phyloP scores from a whole-genome alignment of 106 monocot genomes.

The Iris macrosiphon region DNA sequence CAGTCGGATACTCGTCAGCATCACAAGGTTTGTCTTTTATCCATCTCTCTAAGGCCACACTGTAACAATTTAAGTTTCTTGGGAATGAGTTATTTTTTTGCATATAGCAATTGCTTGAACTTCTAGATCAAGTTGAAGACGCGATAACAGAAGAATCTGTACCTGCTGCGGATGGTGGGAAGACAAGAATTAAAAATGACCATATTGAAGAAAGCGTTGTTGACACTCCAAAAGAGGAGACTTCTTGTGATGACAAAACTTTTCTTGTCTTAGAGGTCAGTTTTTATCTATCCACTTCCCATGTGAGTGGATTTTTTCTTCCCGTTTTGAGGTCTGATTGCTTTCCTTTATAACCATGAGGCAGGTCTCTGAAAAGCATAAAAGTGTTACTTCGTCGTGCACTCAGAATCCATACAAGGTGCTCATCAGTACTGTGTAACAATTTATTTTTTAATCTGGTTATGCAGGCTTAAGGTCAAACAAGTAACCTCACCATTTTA shows the following conservation, averaged over 20 bases:
- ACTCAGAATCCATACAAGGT: constrained; percentile 57
- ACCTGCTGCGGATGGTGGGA: constrained; percentile 2
- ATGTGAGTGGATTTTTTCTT: neutral
- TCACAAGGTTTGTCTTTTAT: constrained; percentile 52
- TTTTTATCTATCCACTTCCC: neutral
- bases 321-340: neutral
- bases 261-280: constrained; percentile 92
- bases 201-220: neutral
- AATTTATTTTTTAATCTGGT: neutral
- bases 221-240: constrained; percentile 2
- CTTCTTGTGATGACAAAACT: constrained; percentile 18
- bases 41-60: no score
- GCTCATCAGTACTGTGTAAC: neutral
- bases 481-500: neutral
- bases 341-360: neutral
- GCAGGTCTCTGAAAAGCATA: constrained; percentile 85
- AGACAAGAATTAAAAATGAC: neutral
- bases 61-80: no score
- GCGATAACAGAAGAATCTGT: constrained; percentile 61
- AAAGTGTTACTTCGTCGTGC: constrained; percentile 17
- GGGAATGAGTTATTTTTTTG: constrained; percentile 6
- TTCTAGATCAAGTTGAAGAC: constrained; percentile 95
- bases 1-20: constrained; percentile 28
- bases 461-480: neutral
- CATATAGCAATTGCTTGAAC: constrained; percentile 66